Conservation (phyloP, 2,329 filamentous ascomycete species). For the Claviceps spartinae region DNA sequence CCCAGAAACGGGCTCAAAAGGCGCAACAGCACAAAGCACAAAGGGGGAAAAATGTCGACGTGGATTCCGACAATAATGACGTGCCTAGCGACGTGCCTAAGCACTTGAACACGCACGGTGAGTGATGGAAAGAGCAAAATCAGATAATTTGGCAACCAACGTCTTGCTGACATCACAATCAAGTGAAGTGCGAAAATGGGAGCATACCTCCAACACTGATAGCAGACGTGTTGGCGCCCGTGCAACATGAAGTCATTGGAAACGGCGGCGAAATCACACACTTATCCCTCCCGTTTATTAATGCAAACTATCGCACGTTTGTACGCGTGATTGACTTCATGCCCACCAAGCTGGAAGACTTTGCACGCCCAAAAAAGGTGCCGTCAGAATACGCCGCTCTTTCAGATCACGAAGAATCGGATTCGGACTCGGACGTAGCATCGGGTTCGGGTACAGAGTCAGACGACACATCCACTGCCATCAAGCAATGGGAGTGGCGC, state of each 20-base stretch:
- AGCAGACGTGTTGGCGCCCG: conserved; percentile 25
- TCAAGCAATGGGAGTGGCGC: conserved; percentile 60
- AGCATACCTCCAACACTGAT: conserved; percentile 23
- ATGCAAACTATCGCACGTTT: conserved; percentile 53
- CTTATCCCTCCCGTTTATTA: conserved; percentile 55
- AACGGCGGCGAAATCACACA: conserved; percentile 20
- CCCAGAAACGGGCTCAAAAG: conserved; percentile 6
- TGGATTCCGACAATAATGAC: conserved; percentile 14
- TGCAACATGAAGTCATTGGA: conserved; percentile 28
- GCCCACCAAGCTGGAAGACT: conserved; percentile 57
- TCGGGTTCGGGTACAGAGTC: conserved; percentile 6
- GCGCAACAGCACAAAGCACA: conserved; percentile 3
- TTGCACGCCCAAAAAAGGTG: conserved; percentile 37
- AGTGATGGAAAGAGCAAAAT: conserved; percentile 4
- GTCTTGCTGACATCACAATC: not conserved
- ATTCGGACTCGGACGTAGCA: conserved; percentile 8
- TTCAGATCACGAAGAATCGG: conserved; percentile 25
- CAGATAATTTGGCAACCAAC: not conserved
- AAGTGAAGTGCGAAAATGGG: conserved; percentile 34
- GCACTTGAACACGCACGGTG: conserved; percentile 20
- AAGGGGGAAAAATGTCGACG: conserved; percentile 8
- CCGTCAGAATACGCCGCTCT: conserved; percentile 35
- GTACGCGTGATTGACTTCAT: conserved; percentile 75
- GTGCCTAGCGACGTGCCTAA: conserved; percentile 8
- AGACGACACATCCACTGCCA: conserved; percentile 12